These are phyloP conservation scores for Penicillium psychrofluorescens DNA, from an alignment of 495 filamentous ascomycete genomes.

Conservation along the genomic window DNA sequence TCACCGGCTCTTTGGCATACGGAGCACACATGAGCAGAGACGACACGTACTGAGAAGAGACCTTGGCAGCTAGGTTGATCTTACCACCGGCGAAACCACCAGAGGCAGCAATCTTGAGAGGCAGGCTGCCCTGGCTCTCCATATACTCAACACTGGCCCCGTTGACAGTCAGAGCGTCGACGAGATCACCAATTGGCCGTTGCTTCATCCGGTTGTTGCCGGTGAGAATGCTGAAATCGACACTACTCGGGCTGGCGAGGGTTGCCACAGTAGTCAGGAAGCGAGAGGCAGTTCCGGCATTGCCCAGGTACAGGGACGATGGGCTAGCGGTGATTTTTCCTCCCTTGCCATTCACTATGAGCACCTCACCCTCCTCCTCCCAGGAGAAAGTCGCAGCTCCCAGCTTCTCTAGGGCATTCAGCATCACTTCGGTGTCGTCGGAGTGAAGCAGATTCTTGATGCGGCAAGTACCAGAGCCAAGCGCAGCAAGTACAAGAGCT, in stretches of 20 bases:
- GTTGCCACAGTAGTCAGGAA: conserved; percentile 92
- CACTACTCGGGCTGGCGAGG: conserved; percentile 59
- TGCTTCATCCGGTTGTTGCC: conserved; percentile 97
- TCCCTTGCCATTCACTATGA: conserved; percentile 85
- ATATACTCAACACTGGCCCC: conserved; percentile 78
- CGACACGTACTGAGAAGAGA: conserved; percentile 96
- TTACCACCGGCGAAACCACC: conserved; percentile 84
- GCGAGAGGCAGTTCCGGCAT: conserved; percentile 91
- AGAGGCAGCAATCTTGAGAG: conserved; percentile 72
- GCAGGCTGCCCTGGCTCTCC: conserved; percentile 70
- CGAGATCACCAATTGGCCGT: conserved; percentile 87
- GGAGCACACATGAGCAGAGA: conserved; percentile 95
- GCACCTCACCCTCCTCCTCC: conserved; percentile 86
- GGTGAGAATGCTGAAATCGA: conserved; percentile 70
- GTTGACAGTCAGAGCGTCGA: conserved; percentile 80
- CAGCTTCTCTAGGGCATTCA: conserved; percentile 75
- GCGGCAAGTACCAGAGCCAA: conserved; percentile 79
- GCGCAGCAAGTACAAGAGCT: conserved; percentile 83
- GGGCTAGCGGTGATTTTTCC: conserved; percentile 72
- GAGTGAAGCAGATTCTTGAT: conserved; percentile 92
- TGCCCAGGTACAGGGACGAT: conserved; percentile 82
- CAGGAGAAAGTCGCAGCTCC: conserved; percentile 89
- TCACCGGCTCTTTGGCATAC: conserved; percentile 90
- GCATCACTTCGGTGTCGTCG: conserved; percentile 95
- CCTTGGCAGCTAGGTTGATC: conserved; percentile 86